phyloP scores from a whole-genome alignment of 495 filamentous ascomycete species.

The Hypoxylon subgilvum region DNA sequence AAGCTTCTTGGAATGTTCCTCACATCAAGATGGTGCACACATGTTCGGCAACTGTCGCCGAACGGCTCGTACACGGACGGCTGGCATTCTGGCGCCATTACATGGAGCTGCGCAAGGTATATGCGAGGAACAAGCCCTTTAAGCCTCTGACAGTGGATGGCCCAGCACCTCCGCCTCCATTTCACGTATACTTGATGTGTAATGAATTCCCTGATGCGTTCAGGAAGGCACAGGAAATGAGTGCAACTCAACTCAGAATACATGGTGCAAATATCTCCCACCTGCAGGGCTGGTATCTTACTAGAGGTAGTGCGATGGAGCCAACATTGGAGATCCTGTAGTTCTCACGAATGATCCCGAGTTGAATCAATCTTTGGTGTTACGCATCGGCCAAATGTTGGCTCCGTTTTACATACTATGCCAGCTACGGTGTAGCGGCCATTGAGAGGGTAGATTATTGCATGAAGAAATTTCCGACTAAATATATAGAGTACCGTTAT shows the following conservation, averaged over 20 bases:
- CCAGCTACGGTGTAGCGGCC: too few species aligned
- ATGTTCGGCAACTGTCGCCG: not conserved
- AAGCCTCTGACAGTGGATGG: not conserved
- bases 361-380: not conserved
- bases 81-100: constrained; percentile 10
- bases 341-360: too few species aligned
- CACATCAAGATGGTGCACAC: constrained; percentile 1
- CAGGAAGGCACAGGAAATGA: not conserved
- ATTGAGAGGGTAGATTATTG: too few species aligned
- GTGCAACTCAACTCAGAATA: not conserved
- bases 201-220: not conserved
- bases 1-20: not conserved
- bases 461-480: too few species aligned
- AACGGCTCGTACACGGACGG: constrained; percentile 3
- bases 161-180: not conserved
- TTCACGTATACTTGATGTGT: not conserved
- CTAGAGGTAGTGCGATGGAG: not conserved
- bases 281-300: not conserved
- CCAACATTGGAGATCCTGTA: constrained; percentile 4
- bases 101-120: constrained; percentile 5
- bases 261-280: not conserved
- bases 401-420: too few species aligned
- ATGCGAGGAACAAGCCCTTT: not conserved
- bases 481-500: too few species aligned
- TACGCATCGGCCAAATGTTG: not conserved